These are phyloP conservation scores for Plasmodium coatneyi DNA, from an alignment of 169 alveolate species.

Conservation along the genomic window DNA sequence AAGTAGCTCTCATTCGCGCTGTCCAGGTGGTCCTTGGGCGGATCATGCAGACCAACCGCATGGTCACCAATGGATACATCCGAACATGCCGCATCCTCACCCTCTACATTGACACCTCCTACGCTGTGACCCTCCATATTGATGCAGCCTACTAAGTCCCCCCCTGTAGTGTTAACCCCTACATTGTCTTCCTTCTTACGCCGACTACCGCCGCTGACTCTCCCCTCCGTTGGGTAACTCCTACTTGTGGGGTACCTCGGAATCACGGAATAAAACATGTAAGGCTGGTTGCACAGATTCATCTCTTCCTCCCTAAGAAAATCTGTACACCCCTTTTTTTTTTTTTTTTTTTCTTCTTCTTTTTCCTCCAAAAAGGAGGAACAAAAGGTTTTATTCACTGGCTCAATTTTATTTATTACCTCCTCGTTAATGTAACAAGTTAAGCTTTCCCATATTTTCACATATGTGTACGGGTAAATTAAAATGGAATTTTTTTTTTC, in stretches of 20 bases:
- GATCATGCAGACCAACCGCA: not conserved
- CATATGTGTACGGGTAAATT: slow-evolving; percentile 65
- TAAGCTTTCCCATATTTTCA: slow-evolving; percentile 71
- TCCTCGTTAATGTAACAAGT: slow-evolving; percentile 74
- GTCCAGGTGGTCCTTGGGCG: not conserved
- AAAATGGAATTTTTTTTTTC: slow-evolving; percentile 43
- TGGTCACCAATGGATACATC: not conserved
- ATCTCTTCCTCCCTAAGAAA: slow-evolving; percentile 21
- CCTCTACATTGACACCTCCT: not conserved
- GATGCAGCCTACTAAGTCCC: not conserved
- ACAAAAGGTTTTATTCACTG: slow-evolving; percentile 71
- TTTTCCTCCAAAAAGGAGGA: slow-evolving; percentile 56
- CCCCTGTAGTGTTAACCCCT: not conserved
- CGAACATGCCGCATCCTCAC: not conserved
- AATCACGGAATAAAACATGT: slow-evolving; percentile 73
- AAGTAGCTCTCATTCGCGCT: slow-evolving; percentile 30
- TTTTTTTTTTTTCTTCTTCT: not conserved
- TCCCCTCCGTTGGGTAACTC: not conserved
- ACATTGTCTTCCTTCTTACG: slow-evolving; percentile 20
- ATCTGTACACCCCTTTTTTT: not conserved
- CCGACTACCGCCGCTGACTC: not conserved
- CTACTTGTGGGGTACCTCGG: slow-evolving; percentile 39
- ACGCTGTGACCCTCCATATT: not conserved
- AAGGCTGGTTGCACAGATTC: slow-evolving; percentile 57
- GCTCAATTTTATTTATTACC: slow-evolving; percentile 74